These are phyloP conservation scores for Fragaria vesca DNA, from an alignment of 306 rosid genomes.

Conservation along the genomic window DNA sequence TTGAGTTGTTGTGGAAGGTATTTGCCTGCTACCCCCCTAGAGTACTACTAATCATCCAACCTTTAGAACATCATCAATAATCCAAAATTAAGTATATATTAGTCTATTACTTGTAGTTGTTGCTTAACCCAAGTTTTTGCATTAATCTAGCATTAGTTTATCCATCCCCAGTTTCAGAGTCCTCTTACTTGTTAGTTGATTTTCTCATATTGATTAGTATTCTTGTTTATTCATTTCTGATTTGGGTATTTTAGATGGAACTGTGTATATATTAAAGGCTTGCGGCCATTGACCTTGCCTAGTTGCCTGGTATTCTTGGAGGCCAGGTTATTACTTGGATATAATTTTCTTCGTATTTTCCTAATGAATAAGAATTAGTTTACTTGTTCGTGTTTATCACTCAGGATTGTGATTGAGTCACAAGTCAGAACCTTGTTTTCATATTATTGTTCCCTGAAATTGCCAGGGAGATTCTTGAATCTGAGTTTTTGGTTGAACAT, in stretches of 20 bases:
- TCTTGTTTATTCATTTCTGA: background rate
- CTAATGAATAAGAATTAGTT: background rate
- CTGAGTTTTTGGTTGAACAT: background rate
- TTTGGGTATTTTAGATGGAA: background rate
- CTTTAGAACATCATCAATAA: background rate
- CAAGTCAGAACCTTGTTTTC: slow-evolving; percentile 3
- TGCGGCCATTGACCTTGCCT: background rate
- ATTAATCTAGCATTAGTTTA: background rate
- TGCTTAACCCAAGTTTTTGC: background rate
- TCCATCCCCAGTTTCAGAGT: background rate
- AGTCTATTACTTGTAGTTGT: background rate
- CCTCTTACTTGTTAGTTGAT: background rate
- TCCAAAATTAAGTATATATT: background rate
- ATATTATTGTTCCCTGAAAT: background rate
- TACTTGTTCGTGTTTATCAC: background rate
- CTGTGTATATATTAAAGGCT: background rate
- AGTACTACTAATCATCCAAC: background rate
- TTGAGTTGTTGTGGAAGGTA: background rate
- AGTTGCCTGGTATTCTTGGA: background rate
- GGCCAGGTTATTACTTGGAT: background rate
- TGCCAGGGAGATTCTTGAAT: slow-evolving; percentile 4
- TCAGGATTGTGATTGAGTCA: background rate
- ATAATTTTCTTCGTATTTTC: background rate
- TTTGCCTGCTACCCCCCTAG: background rate
- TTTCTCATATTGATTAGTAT: background rate